Evolutionary conservation across 176 grass and related monocot species (phyloP).

Genomic region (Echinochloa phyllopogon): DNA sequence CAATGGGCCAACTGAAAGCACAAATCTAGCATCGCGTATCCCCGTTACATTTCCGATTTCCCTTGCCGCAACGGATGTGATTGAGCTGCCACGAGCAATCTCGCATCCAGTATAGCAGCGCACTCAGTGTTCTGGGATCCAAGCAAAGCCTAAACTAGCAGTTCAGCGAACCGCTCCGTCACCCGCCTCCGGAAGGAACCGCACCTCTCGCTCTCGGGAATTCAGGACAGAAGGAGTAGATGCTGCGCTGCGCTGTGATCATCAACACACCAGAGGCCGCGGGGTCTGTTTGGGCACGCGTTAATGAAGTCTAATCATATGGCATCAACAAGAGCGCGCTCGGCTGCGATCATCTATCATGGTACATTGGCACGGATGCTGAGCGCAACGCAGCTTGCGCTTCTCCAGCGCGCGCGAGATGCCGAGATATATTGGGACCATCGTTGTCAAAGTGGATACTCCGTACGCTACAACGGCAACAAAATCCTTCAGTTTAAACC

Average conservation of each 20-base stretch:
- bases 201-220: background rate
- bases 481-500: background rate
- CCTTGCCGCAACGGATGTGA: background rate
- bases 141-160: background rate
- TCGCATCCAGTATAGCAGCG: background rate
- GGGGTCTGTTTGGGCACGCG: background rate
- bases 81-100: background rate
- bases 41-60: background rate
- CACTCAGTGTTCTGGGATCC: background rate
- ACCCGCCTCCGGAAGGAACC: background rate
- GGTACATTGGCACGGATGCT: no score
- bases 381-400: constrained; percentile 5
- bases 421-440: background rate
- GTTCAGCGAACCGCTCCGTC: background rate
- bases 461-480: background rate
- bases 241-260: background rate
- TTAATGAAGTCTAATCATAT: background rate
- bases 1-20: no score
- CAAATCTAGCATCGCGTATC: background rate
- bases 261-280: background rate
- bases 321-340: background rate
- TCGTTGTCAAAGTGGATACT: background rate
- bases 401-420: background rate
- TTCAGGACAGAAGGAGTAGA: background rate
- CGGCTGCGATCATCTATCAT: background rate